These are phyloP conservation scores for Paraglomus brasilianum DNA, from an alignment of 192 early-diverging fungal species.

Conservation along the genomic window DNA sequence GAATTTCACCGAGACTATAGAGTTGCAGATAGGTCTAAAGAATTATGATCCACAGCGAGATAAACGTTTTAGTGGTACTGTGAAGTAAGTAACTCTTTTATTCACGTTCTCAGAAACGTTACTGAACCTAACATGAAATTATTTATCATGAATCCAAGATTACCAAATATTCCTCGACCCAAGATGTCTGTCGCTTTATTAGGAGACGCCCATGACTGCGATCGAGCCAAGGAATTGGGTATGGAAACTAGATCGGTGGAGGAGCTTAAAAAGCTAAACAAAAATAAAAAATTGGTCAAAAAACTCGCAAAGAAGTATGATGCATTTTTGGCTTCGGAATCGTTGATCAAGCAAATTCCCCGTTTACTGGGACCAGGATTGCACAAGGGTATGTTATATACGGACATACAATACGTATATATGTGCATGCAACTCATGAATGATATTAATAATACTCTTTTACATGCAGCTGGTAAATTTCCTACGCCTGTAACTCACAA, in stretches of 20 bases:
- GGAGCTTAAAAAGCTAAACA: slow-evolving; percentile 99
- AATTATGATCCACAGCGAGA: slow-evolving; percentile 99
- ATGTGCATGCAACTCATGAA: neutral
- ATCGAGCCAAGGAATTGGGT: slow-evolving; percentile 88
- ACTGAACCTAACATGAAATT: neutral
- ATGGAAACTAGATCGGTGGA: slow-evolving; percentile 93
- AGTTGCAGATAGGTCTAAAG: slow-evolving; percentile 98
- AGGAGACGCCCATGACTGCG: slow-evolving; percentile 94
- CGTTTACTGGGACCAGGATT: slow-evolving; percentile 98
- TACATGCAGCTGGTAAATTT: slow-evolving; percentile 97
- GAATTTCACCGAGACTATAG: slow-evolving; percentile 96
- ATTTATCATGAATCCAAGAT: slow-evolving; percentile 42
- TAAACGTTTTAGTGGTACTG: slow-evolving; percentile 99
- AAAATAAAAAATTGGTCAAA: slow-evolving; percentile 99
- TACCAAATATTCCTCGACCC: slow-evolving; percentile 94
- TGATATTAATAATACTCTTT: neutral
- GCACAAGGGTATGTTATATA: slow-evolving; percentile 67
- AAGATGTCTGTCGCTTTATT: slow-evolving; percentile 94
- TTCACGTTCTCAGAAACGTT: neutral
- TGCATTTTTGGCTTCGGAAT: slow-evolving; percentile 96
- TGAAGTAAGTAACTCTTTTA: slow-evolving; percentile 46
- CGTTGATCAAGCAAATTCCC: slow-evolving; percentile 98
- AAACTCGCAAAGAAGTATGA: slow-evolving; percentile 99
- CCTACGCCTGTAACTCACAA: slow-evolving; percentile 90
- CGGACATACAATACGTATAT: neutral